Percentiles rank a stretch among this genome's conserved stretches.
These are phyloP conservation scores for Vitis rupestris DNA, from an alignment of 164 flowering plant species.

Conservation along the genomic window DNA sequence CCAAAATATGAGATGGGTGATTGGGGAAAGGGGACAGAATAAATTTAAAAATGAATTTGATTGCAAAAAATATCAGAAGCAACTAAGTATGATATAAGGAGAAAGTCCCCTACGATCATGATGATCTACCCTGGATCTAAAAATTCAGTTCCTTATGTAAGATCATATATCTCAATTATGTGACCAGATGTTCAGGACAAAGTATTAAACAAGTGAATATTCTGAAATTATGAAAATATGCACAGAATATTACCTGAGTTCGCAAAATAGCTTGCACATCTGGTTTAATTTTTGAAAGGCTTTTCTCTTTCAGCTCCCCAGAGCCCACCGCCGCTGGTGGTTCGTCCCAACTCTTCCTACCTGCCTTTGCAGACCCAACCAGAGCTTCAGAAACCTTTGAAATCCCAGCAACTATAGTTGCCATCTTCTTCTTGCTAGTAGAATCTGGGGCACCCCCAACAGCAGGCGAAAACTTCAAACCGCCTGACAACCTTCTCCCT, in stretches of 20 bases:
- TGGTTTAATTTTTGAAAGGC: conserved; percentile 39
- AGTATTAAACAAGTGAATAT: background rate
- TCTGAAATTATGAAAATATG: background rate
- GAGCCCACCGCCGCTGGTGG: conserved; percentile 19
- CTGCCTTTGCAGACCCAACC: conserved; percentile 50
- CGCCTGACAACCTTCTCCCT: conserved; percentile 73
- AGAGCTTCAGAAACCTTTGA: conserved; percentile 70
- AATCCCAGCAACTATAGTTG: conserved; percentile 57
- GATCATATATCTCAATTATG: no score
- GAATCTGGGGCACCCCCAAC: conserved; percentile 40
- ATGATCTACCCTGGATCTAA: no score
- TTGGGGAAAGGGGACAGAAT: no score
- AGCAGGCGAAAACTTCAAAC: conserved; percentile 60
- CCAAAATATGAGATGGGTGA: no score
- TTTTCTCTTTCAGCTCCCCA: conserved; percentile 54
- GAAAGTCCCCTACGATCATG: no score
- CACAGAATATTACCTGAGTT: conserved; percentile 59
- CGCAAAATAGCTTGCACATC: conserved; percentile 71
- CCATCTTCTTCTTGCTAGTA: conserved; percentile 71
- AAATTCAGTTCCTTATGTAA: no score
- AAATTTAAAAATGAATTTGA: no score
- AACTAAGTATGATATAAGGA: no score
- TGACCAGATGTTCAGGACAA: background rate
- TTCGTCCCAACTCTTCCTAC: conserved; percentile 89
- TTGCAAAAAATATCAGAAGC: no score